phyloP scores from a whole-genome alignment of 1,139 yeast species.

The Kodamaea arcana region DNA sequence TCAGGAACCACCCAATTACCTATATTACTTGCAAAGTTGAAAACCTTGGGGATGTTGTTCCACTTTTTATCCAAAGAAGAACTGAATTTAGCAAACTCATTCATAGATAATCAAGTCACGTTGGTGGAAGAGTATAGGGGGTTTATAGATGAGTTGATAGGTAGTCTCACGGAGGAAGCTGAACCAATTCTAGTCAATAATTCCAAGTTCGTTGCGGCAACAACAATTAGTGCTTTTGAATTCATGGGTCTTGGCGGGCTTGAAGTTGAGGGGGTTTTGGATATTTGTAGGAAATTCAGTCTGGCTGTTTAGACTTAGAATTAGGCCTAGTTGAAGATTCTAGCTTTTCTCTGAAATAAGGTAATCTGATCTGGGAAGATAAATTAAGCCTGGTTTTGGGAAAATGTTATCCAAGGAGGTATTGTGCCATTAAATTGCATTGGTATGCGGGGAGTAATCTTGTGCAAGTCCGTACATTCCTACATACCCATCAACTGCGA shows the following conservation, averaged over 20 bases:
- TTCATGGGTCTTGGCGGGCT: conserved; percentile 1
- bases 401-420: too few relatives aligned
- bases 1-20: conserved; percentile 7
- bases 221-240: conserved; percentile 14
- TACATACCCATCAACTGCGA: too few relatives aligned
- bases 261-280: conserved; percentile 2
- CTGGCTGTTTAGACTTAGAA: too few relatives aligned
- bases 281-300: conserved; percentile 7
- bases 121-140: background rate
- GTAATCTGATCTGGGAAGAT: too few relatives aligned
- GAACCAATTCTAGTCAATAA: conserved; percentile 26
- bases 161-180: background rate
- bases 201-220: conserved; percentile 31
- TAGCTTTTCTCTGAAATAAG: too few relatives aligned
- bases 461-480: too few relatives aligned
- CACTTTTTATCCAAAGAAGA: conserved; percentile 7
- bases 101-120: conserved; percentile 1
- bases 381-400: too few relatives aligned
- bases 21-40: conserved; percentile 23
- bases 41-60: conserved; percentile 26
- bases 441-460: too few relatives aligned
- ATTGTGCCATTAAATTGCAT: too few relatives aligned
- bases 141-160: background rate
- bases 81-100: background rate
- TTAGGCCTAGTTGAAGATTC: too few relatives aligned